Evolutionary conservation across 345 rosid genomes (phyloP).

Genomic region (Nasturtium officinale): DNA sequence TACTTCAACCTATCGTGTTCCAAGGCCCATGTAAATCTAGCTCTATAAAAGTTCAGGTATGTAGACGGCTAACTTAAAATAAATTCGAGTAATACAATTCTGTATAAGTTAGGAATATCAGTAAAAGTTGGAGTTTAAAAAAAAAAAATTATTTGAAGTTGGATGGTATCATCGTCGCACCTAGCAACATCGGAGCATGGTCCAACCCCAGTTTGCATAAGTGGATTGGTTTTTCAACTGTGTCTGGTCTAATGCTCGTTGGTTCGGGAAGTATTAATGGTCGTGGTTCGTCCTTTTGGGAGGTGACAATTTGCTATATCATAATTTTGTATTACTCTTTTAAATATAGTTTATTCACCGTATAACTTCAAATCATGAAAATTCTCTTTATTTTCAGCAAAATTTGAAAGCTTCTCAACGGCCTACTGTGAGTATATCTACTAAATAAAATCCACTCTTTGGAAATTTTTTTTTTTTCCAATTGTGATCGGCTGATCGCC

Average conservation of each 20-base stretch:
- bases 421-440: conserved; percentile 23
- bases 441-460: not conserved
- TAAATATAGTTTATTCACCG: not conserved
- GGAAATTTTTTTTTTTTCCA: too few relatives aligned
- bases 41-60: conserved; percentile 27
- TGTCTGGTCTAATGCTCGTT: not conserved
- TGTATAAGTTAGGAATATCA: not conserved
- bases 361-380: not conserved
- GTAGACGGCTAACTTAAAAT: not conserved
- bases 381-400: not conserved
- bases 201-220: not conserved
- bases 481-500: not conserved
- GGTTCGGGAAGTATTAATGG: conserved; percentile 33
- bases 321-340: not conserved
- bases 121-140: not conserved
- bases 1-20: conserved; percentile 27
- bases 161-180: conserved; percentile 32
- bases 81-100: not conserved
- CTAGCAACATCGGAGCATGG: conserved; percentile 7
- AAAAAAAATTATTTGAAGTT: conserved; percentile 15
- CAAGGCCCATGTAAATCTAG: conserved; percentile 33
- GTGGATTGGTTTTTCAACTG: conserved; percentile 18
- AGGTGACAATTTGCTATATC: conserved; percentile 2
- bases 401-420: conserved; percentile 11
- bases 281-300: conserved; percentile 30